Conservation (phyloP, 495 filamentous ascomycete species). For the Viridothelium virens region DNA sequence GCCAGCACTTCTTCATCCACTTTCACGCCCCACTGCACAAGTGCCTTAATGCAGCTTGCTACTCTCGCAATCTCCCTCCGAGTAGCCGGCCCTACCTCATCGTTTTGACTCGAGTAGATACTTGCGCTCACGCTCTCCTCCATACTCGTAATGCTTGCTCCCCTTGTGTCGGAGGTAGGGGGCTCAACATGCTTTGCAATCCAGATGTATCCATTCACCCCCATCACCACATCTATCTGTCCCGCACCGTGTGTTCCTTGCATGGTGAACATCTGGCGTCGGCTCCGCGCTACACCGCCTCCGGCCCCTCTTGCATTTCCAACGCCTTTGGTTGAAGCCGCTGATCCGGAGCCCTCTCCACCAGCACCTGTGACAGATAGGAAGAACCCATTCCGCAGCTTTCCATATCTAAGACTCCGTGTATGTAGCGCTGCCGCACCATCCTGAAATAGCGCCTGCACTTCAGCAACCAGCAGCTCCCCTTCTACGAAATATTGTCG, state of each 20-base stretch:
- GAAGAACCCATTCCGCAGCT: conserved; percentile 86
- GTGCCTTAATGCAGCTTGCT: conserved; percentile 64
- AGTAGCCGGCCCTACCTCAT: conserved; percentile 63
- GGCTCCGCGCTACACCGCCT: conserved; percentile 67
- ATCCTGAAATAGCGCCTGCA: conserved; percentile 72
- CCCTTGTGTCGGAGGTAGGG: conserved; percentile 45
- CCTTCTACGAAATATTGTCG: conserved; percentile 88
- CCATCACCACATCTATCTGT: conserved; percentile 76
- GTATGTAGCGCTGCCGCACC: conserved; percentile 83
- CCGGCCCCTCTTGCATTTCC: conserved; percentile 27
- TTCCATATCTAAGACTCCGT: conserved; percentile 82
- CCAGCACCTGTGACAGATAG: conserved; percentile 71
- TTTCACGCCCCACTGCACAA: conserved; percentile 70
- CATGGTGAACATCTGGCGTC: conserved; percentile 81
- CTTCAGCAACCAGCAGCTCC: conserved; percentile 93
- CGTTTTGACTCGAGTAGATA: conserved; percentile 89
- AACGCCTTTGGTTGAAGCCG: too few species aligned
- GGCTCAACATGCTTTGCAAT: conserved; percentile 67
- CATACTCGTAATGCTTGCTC: conserved; percentile 63
- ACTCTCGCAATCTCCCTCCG: conserved; percentile 82
- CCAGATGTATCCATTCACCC: conserved; percentile 95
- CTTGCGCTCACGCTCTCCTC: conserved; percentile 67
- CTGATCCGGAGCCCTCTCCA: conserved; percentile 33
- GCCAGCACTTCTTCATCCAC: conserved; percentile 92
- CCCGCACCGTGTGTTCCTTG: conserved; percentile 58